phyloP scores from a whole-genome alignment of 345 rosid genomes.

The Eucalyptus fibrosa region DNA sequence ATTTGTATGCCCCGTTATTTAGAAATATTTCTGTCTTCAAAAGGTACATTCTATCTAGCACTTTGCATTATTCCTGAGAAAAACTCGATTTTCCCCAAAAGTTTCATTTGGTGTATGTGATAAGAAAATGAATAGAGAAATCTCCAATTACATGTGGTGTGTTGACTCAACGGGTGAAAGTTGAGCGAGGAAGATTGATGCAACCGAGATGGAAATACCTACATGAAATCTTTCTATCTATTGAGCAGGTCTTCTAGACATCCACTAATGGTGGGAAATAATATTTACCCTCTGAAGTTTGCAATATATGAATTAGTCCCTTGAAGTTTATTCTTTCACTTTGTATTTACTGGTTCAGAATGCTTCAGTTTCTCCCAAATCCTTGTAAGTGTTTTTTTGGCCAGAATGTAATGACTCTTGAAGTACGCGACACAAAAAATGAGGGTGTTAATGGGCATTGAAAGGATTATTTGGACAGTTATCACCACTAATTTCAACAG shows the following conservation, averaged over 20 bases:
- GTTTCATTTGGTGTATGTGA: neutral
- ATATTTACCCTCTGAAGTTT: neutral
- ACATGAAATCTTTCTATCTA: neutral
- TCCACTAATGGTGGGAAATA: neutral
- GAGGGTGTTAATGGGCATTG: neutral
- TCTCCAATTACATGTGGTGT: neutral
- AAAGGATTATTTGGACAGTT: neutral
- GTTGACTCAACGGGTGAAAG: neutral
- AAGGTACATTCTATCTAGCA: slow-evolving; percentile 22
- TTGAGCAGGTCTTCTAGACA: neutral
- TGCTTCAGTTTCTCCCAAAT: neutral
- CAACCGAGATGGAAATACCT: neutral
- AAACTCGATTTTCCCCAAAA: neutral
- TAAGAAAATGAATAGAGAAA: neutral
- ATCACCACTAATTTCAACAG: neutral
- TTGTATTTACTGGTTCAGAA: neutral
- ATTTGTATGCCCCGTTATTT: slow-evolving; percentile 47
- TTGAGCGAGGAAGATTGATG: neutral
- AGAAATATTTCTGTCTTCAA: slow-evolving; percentile 56
- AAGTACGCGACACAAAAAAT: neutral
- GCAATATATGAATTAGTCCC: neutral
- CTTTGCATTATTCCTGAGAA: neutral
- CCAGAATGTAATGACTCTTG: neutral
- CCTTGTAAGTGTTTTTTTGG: neutral
- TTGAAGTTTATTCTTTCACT: neutral